Evolutionary conservation across 805 yeast species (phyloP).

Genomic region (Blastobotrys muscicola): DNA sequence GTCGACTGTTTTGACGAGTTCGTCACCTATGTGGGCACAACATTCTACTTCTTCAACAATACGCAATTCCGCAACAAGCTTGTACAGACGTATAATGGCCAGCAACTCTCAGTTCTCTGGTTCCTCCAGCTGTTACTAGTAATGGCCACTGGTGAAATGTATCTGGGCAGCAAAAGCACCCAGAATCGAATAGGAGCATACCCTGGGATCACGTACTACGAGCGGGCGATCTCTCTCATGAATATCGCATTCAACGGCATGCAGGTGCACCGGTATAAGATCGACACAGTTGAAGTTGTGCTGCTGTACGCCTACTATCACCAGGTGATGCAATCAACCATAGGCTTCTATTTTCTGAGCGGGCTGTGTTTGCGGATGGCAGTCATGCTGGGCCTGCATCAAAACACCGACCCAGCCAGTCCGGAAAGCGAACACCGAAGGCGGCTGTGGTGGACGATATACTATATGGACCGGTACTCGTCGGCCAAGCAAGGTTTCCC

Average conservation of each 20-base stretch:
- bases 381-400: slow-evolving; percentile 16
- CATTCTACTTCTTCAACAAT: slow-evolving; percentile 18
- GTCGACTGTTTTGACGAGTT: slow-evolving; percentile 9
- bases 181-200: slow-evolving; percentile 1
- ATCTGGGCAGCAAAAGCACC: slow-evolving; percentile 6
- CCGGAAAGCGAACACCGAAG: slow-evolving; percentile 15
- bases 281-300: slow-evolving; percentile 13
- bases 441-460: slow-evolving; percentile 20
- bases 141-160: slow-evolving; percentile 19
- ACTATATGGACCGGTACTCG: slow-evolving; percentile 15
- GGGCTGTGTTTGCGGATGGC: slow-evolving; percentile 16
- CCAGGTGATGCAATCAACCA: slow-evolving; percentile 14
- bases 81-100: slow-evolving; percentile 8
- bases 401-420: slow-evolving; percentile 4
- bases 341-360: slow-evolving; percentile 11
- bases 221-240: slow-evolving; percentile 8
- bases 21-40: slow-evolving; percentile 11
- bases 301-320: slow-evolving; percentile 15
- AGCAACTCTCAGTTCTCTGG: slow-evolving; percentile 7
- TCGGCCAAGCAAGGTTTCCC: slow-evolving; percentile 20
- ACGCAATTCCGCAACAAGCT: slow-evolving; percentile 8
- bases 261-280: slow-evolving; percentile 6
- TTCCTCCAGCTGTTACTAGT: slow-evolving; percentile 13
- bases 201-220: slow-evolving; percentile 15
- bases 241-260: slow-evolving; percentile 11